A percentile compares a stretch with the other conserved stretches of the same genome.
Evolutionary conservation across 371 early-diverging fungal genomes (phyloP).

Genomic region (Mortierella sp.): DNA sequence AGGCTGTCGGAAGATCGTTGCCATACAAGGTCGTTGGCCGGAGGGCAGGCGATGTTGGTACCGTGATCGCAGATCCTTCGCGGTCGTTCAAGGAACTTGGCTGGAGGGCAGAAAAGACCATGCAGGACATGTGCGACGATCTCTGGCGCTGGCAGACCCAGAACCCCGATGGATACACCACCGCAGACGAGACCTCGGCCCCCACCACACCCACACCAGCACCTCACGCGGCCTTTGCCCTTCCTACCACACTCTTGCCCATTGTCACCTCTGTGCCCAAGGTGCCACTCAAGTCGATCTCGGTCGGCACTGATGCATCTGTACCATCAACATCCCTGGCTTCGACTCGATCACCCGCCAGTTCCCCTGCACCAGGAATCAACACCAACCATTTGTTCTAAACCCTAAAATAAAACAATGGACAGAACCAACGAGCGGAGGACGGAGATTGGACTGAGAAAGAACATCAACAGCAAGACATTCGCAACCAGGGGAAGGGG

Average conservation of each 20-base stretch:
- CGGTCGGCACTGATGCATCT: background rate
- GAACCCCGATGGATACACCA: constrained; percentile 77
- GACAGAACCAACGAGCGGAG: constrained; percentile 1
- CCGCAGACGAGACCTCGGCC: background rate
- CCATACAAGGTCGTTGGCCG: constrained; percentile 76
- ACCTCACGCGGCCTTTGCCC: constrained; percentile 17
- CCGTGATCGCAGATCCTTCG: constrained; percentile 83
- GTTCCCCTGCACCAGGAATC: constrained; percentile 23
- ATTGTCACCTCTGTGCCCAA: constrained; percentile 32
- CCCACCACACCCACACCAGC: constrained; percentile 31
- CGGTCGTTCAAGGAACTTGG: constrained; percentile 78
- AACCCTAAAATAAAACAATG: background rate
- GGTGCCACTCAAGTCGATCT: constrained; percentile 16
- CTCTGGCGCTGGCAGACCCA: constrained; percentile 88
- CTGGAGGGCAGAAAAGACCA: constrained; percentile 77
- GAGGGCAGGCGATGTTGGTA: constrained; percentile 88
- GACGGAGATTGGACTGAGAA: background rate
- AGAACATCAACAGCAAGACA: background rate
- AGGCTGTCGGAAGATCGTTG: constrained; percentile 76
- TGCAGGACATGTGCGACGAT: constrained; percentile 91
- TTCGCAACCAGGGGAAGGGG: background rate
- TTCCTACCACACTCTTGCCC: constrained; percentile 37
- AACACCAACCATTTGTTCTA: constrained; percentile 32
- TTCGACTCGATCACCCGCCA: constrained; percentile 16
- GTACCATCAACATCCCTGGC: constrained; percentile 9